Conservation (phyloP, 495 filamentous ascomycete genomes). For the Antarctomyces pellizariae region DNA sequence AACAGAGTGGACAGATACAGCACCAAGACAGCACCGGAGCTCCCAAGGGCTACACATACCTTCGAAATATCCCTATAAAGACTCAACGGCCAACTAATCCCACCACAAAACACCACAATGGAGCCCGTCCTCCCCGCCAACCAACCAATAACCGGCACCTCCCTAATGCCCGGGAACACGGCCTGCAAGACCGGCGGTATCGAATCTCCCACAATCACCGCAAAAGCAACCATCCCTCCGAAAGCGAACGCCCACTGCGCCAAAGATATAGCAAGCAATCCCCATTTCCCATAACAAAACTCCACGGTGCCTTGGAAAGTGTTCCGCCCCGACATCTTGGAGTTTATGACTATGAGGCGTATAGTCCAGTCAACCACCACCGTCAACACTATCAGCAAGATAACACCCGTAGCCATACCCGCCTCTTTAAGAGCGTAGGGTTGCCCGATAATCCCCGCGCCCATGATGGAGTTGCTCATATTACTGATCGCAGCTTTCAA, state of each 20-base stretch:
- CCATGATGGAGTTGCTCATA: constrained; percentile 98
- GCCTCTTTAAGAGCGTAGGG: constrained; percentile 87
- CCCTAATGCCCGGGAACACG: constrained; percentile 49
- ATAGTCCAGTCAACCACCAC: constrained; percentile 91
- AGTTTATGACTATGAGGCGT: constrained; percentile 83
- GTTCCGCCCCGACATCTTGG: constrained; percentile 74
- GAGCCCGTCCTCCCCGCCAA: constrained; percentile 58
- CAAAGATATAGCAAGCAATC: constrained; percentile 69
- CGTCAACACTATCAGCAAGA: constrained; percentile 59
- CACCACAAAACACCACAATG: constrained; percentile 64
- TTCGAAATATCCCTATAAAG: constrained; percentile 95
- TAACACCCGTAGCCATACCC: constrained; percentile 53
- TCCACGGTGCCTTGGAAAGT: constrained; percentile 91
- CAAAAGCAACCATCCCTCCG: constrained; percentile 95
- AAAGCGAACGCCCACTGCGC: constrained; percentile 98
- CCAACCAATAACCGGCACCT: constrained; percentile 57
- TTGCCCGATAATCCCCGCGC: constrained; percentile 92
- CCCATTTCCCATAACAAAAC: constrained; percentile 70
- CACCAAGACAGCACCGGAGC: no score
- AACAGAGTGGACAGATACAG: constrained; percentile 1
- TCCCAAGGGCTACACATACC: constrained; percentile 22
- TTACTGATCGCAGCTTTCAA: constrained; percentile 89
- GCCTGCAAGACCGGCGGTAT: constrained; percentile 77
- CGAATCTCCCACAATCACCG: constrained; percentile 86
- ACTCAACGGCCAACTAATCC: constrained; percentile 77